phyloP scores from a whole-genome alignment of 225 moss, liverwort and hornwort genomes.

The Neckera pumila region DNA sequence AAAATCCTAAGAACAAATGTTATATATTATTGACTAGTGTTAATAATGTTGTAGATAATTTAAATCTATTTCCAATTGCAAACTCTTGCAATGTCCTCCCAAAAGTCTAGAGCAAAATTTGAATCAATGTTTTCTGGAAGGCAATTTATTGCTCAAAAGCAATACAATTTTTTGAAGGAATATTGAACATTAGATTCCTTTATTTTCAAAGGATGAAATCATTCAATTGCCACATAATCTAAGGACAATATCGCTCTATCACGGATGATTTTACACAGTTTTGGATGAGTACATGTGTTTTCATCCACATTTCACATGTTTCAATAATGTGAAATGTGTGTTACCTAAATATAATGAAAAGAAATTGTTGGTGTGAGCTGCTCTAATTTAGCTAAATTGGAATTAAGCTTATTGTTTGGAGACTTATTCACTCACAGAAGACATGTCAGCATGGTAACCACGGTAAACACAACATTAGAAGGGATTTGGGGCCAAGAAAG shows the following conservation, averaged over 20 bases:
- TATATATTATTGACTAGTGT: neutral
- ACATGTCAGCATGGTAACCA: no score
- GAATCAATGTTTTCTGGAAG: neutral
- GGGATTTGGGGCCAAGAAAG: no score
- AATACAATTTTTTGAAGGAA: neutral
- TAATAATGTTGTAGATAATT: neutral
- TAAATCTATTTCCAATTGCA: neutral
- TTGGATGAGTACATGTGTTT: neutral
- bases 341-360: neutral
- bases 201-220: neutral
- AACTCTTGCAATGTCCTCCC: rapidly evolving
- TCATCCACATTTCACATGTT: neutral
- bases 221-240: rapidly evolving
- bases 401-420: no score
- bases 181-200: rapidly evolving
- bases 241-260: rapidly evolving
- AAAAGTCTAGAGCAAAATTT: no score
- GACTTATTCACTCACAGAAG: no score
- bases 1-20: neutral
- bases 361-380: no score
- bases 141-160: neutral
- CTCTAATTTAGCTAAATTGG: no score
- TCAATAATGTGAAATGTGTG: neutral
- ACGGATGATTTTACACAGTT: neutral
- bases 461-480: no score